Evolutionary conservation across 805 yeast genomes (phyloP).

Genomic region (Yarrowia divulgata): DNA sequence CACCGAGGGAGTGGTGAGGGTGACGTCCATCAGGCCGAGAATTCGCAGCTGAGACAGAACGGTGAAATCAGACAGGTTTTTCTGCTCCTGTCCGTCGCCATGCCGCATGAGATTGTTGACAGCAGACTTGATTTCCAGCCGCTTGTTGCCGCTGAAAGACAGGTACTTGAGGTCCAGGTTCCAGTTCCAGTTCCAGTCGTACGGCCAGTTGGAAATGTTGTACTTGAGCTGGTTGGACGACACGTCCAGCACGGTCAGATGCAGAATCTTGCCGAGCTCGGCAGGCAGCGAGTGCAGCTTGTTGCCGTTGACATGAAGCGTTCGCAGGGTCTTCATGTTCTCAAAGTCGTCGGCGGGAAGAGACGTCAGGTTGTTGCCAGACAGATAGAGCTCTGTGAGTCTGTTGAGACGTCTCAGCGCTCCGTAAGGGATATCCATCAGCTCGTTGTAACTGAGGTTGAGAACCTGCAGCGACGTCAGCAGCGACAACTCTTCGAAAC

Average conservation of each 20-base stretch:
- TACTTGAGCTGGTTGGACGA: conserved; percentile 90
- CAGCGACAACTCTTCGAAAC: conserved; percentile 69
- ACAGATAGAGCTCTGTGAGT: conserved; percentile 71
- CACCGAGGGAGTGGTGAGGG: conserved; percentile 83
- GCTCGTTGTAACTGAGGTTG: conserved; percentile 83
- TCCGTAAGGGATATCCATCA: conserved; percentile 83
- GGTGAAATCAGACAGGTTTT: conserved; percentile 67
- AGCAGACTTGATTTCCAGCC: conserved; percentile 83
- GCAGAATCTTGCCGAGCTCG: conserved; percentile 73
- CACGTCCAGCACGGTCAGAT: conserved; percentile 78
- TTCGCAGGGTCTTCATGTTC: conserved; percentile 61
- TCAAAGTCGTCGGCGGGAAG: conserved; percentile 89
- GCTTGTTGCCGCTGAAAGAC: conserved; percentile 90
- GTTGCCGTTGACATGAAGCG: conserved; percentile 79
- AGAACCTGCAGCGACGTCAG: conserved; percentile 65
- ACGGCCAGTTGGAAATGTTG: conserved; percentile 91
- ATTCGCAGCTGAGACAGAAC: conserved; percentile 72
- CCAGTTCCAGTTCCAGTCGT: conserved; percentile 97
- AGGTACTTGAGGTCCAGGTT: conserved; percentile 77
- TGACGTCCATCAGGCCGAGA: conserved; percentile 93
- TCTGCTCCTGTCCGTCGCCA: conserved; percentile 41
- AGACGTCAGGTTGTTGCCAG: conserved; percentile 81
- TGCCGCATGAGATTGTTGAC: conserved; percentile 54
- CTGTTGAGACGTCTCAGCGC: conserved; percentile 62
- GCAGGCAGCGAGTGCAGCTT: conserved; percentile 87